Evolutionary conservation across 441 rosid species (phyloP).

Genomic region (Populus trichocarpa): DNA sequence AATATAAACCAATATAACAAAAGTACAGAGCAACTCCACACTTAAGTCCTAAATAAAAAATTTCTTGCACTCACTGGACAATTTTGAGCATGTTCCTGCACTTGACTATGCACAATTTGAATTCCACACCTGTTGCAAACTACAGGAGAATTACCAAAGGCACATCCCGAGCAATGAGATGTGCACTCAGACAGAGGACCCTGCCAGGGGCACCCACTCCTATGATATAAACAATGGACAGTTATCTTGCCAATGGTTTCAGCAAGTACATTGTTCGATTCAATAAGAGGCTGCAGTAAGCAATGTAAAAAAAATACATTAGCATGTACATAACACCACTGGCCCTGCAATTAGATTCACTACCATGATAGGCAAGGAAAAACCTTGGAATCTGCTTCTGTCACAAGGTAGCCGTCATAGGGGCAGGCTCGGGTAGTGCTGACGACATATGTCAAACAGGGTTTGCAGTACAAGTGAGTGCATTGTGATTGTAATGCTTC

Average conservation of each 20-base stretch:
- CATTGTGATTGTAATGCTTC: slow-evolving; percentile 85
- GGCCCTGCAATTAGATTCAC: background rate
- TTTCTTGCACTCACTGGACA: slow-evolving; percentile 60
- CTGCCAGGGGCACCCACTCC: slow-evolving; percentile 83
- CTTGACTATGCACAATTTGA: slow-evolving; percentile 70
- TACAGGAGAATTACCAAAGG: slow-evolving; percentile 69
- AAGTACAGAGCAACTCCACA: background rate
- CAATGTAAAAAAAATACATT: background rate
- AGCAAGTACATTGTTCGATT: slow-evolving; percentile 59
- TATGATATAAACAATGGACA: slow-evolving; percentile 64
- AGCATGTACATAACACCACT: slow-evolving; percentile 9
- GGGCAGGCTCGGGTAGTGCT: slow-evolving; percentile 74
- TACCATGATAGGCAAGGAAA: background rate
- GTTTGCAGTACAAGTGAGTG: slow-evolving; percentile 75
- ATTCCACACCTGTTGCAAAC: slow-evolving; percentile 66
- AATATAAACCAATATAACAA: background rate
- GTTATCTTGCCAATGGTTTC: slow-evolving; percentile 57
- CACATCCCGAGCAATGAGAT: slow-evolving; percentile 68
- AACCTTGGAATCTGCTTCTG: slow-evolving; percentile 84
- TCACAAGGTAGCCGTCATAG: slow-evolving; percentile 75
- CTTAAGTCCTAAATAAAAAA: background rate
- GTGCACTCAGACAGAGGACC: slow-evolving; percentile 66
- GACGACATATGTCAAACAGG: slow-evolving; percentile 56
- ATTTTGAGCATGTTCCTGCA: slow-evolving; percentile 72
- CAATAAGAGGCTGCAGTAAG: slow-evolving; percentile 56